Base-by-base conservation (phyloP, 192 early-diverging fungal species). In the Rhizophlyctis rosea region DNA sequence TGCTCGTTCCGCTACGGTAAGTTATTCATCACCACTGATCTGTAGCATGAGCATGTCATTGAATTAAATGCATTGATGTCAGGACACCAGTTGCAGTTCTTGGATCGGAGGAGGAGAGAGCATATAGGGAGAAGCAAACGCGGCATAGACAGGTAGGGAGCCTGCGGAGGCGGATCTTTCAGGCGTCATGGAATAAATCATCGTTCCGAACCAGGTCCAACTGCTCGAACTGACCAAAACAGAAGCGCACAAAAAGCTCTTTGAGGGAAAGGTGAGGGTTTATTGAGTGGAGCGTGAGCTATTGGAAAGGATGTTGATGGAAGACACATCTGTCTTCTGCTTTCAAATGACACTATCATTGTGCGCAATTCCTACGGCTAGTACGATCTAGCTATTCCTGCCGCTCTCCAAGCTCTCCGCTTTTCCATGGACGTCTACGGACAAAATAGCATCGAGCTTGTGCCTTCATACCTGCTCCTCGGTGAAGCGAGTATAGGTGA, bases 401-500 rank as follows among this genome's bases (percentile, higher is more conserved):
- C 82, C 9, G 82, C 82, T 0, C 63, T 84, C 4, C 82, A 84
- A 61, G 68, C 82, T 1, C 68, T 84, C 13, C 76, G 81, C 31
- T 84, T 79, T 59, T 71, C 75, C 25, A 83, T 83, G 71, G 71
- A 73, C 31, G 65, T 83, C 2, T 69, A 74, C 31, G 81, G 81
- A 4, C 73, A 82, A 28, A 64, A 79, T 49, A 62, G 63, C 35
- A 76, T 76, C n/a, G 68, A 84, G n/a, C 66, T 84, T 3, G 79
- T 84, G 24, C 82, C 82, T 7, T 72, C 76, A 3, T 84, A 84
- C 61, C 59, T 84, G 14, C 68, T 84, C 3, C 70, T 84, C 11
- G 82, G 82, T 25, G 81, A 84, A 71, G 84, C 82, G 9, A 77
- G 72, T 50, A 84, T 81, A 30, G 82, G 76, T 79, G 62, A 27